Evolutionary conservation across 164 flowering plant species (phyloP).

Genomic region (Stephania cephalantha): DNA sequence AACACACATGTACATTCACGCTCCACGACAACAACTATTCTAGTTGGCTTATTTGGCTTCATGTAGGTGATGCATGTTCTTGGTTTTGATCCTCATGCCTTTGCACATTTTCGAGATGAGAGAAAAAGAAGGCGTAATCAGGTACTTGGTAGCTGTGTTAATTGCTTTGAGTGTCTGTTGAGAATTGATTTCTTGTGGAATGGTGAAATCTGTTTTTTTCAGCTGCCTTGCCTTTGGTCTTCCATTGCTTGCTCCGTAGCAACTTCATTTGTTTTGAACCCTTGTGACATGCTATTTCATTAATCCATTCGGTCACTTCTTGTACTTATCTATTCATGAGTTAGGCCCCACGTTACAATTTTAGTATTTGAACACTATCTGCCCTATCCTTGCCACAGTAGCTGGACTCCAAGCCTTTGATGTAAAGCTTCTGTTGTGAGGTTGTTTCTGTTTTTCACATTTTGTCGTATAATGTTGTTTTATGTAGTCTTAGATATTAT

Average conservation of each 20-base stretch:
- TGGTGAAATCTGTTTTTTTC: neutral
- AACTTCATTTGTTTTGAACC: neutral
- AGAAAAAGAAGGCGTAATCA: constrained; percentile 87
- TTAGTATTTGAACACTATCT: no score
- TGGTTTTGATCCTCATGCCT: constrained; percentile 99
- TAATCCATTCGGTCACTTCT: neutral
- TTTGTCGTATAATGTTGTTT: no score
- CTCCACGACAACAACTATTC: neutral
- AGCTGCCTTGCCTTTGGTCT: neutral
- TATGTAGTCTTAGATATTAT: no score
- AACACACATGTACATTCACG: no score
- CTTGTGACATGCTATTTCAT: neutral
- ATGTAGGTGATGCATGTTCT: constrained; percentile 98
- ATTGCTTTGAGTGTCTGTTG: neutral
- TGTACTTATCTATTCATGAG: neutral
- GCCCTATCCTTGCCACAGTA: no score
- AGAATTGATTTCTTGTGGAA: neutral
- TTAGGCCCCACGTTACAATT: no score
- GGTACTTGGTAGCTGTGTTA: constrained; percentile 33
- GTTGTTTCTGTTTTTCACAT: no score
- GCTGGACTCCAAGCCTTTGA: no score
- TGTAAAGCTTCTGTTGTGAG: no score
- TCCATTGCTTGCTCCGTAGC: neutral
- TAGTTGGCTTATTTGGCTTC: constrained; percentile 10
- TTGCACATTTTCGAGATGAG: constrained; percentile 97